Base-by-base conservation (phyloP, 169 alveolate genomes). In the Cryptosporidium ubiquitum region DNA sequence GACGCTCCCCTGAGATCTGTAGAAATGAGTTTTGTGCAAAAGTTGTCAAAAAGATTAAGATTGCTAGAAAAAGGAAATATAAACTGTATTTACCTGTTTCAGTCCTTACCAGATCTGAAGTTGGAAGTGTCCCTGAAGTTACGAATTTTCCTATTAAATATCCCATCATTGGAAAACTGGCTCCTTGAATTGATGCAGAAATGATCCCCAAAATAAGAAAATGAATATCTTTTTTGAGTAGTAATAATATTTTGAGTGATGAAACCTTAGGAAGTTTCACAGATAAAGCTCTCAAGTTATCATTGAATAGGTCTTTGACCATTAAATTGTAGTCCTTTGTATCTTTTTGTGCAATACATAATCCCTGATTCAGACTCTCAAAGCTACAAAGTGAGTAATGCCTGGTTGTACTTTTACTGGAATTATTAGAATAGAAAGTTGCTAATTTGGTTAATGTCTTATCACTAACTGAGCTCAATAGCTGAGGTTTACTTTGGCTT, bases 91-190 rank as follows among this genome's bases (percentile, higher is more conserved):
- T 79, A 2, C 79, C 61, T 2, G 89, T 79, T 29, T 79, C 68
- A 60, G 52, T 40, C 20, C 89, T 58, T 5, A 79, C 89, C 58
- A 64, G 39, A 37, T 61, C 75, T 5, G 89, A 39, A 57, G 89
- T 61, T 61, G 73, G 89, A 26, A 79, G 69, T 12, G 39, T 44
- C 0, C 75, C 75, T 18, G 89, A 58, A 39, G 89, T 61, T 23
- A 79, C 89, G 23, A 61, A 79, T 64, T 33, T 64, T 20, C 89
- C 89, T 12, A 79, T 79, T 4, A 79, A 29, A 29, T 29, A 58
- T 10, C 79, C 89, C 89, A 79, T 79, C 9, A 79, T 7, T 3
- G 89, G 89, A 79, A 79, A 79, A 37, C 79, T 40, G 20, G 89
- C 73, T 2, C 89, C 89, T 64, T 79, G 79, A 10, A 64, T 16